Conservation (phyloP, 768 basidiomycete genomes). For the Suillus variegatus region DNA sequence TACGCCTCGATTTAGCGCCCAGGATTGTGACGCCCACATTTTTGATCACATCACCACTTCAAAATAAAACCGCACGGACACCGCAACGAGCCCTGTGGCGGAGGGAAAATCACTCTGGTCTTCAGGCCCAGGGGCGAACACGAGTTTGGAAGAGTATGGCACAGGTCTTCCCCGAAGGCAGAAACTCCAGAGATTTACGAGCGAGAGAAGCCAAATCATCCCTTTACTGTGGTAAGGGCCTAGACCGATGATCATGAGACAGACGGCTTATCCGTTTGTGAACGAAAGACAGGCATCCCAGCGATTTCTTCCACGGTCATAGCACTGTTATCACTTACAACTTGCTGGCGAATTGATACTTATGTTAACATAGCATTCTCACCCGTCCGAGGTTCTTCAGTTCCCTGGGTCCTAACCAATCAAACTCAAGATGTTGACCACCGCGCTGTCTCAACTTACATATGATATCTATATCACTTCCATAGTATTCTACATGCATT, state of each 20-base stretch:
- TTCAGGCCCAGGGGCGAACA: no score
- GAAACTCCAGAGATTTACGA: not conserved
- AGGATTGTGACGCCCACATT: not conserved
- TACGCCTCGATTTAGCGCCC: not conserved
- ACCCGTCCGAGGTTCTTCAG: no score
- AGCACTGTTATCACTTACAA: not conserved
- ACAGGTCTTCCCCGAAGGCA: not conserved
- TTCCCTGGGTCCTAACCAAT: not conserved
- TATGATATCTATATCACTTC: not conserved
- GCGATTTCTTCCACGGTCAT: not conserved
- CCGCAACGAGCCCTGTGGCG: not conserved
- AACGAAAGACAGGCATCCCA: not conserved
- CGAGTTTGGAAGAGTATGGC: no score
- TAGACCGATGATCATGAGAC: not conserved
- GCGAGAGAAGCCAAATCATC: not conserved
- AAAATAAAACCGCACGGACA: not conserved
- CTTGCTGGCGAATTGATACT: not conserved
- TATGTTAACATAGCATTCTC: no score
- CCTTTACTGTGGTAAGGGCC: no score
- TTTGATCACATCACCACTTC: not conserved
- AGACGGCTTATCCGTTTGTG: not conserved
- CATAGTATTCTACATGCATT: not conserved
- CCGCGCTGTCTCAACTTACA: not conserved
- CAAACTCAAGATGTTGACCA: not conserved
- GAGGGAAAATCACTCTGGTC: no score